Evolutionary conservation across 768 basidiomycete genomes (phyloP), one percentile per base, ranked within the genome.

Genomic region (Agrocybe pediades): DNA sequence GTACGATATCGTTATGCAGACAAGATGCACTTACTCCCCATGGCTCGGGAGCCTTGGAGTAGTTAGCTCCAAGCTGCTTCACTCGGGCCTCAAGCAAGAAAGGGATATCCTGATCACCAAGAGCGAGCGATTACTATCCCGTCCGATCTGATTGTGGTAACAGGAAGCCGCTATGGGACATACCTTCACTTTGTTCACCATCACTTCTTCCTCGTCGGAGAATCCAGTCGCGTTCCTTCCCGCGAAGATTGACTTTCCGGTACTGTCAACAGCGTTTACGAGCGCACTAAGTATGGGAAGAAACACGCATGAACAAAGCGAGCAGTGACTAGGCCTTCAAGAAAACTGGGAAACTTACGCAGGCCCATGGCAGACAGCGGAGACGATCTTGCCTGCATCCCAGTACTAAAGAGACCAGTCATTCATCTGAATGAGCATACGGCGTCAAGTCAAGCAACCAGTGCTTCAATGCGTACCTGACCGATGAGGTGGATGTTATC

Each of bases 341-440:
- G n/a, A 53, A 51, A 9, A 30, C 21, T 20, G 2, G 24, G 39
- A 24, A 33, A n/a, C 82, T 63, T 57, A 86, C 78, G 81, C 87
- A 46, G 90, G 82, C 16, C 89, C 91, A 70, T 92, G 90, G 74
- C 90, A 92, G 23, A 92, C 89, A 2, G 87, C 87, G 4, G 83
- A 60, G 7, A 83, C 79, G 55, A 86, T 69, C 71, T 90, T 91
- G 39, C 82, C 84, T 6, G 77, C 65, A 49, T 78, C 76, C 71
- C 80, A 90, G 71, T 90, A 87, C 86, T 88, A 29, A 9, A 11
- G n/a, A n/a, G n/a, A 26, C 29, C 2, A 16, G 15, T 16, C 45
- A 44, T n/a, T 29, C 15, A 6, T 48, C 16, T 27, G 20, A 16
- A 29, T 13, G 4, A 24, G 11, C 24, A n/a, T n/a, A n/a, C 13